These are phyloP conservation scores for Mycena filopes DNA, from an alignment of 768 basidiomycete genomes.

Conservation along the genomic window DNA sequence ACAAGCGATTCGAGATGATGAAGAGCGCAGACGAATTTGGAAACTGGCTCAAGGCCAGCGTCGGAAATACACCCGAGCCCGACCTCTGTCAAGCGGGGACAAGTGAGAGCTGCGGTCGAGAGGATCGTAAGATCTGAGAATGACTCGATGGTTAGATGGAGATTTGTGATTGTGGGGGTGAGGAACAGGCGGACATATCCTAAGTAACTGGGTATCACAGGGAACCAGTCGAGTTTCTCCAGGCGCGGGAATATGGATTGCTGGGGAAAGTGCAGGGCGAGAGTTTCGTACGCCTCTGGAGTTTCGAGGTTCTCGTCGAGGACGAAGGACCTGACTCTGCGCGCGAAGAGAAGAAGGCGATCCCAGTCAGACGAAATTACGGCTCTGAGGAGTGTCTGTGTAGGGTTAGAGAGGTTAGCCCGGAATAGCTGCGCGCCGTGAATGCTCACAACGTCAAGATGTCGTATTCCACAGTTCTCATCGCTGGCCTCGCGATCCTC, in stretches of 20 bases:
- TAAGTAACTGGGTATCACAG: not conserved
- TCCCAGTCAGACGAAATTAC: too few relatives aligned
- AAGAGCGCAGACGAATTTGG: not conserved
- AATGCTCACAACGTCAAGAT: too few relatives aligned
- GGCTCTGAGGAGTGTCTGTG: too few relatives aligned
- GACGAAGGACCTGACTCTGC: too few relatives aligned
- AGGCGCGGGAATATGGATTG: not conserved
- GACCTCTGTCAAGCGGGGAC: not conserved
- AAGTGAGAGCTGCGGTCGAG: not conserved
- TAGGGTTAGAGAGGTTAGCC: too few relatives aligned
- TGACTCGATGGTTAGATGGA: not conserved
- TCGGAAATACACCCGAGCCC: not conserved
- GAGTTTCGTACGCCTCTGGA: constrained; percentile 8
- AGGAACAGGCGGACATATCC: not conserved
- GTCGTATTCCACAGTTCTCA: too few relatives aligned
- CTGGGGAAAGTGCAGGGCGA: not conserved
- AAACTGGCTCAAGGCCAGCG: not conserved
- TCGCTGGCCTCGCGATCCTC: too few relatives aligned
- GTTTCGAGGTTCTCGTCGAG: not conserved
- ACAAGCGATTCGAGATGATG: constrained; percentile 7
- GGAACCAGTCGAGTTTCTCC: constrained; percentile 1
- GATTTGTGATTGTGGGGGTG: not conserved
- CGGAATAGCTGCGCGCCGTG: too few relatives aligned
- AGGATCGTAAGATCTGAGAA: not conserved
- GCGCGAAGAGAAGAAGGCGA: too few relatives aligned